These are phyloP conservation scores for Niveomyces coronatus DNA, from an alignment of 2,329 filamentous ascomycete genomes.

Conservation along the genomic window DNA sequence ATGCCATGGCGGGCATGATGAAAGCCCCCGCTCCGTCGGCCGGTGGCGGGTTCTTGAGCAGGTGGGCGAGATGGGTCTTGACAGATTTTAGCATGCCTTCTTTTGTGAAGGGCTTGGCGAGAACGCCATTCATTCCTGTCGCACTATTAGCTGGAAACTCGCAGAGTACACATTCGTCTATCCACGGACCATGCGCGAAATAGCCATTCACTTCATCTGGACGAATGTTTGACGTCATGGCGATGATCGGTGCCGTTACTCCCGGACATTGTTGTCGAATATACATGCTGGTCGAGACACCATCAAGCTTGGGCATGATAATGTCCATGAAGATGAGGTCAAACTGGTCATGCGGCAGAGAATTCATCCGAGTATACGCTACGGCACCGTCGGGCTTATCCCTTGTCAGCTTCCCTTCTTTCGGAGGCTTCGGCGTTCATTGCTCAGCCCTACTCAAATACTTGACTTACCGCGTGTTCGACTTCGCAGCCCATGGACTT, in stretches of 20 bases:
- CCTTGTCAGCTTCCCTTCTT: slow-evolving; percentile 3
- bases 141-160: slow-evolving; percentile 4
- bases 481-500: slow-evolving; percentile 55
- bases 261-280: slow-evolving; percentile 79
- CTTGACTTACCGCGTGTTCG: slow-evolving; percentile 51
- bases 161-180: not conserved
- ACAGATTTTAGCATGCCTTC: slow-evolving; percentile 77
- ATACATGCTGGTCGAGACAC: slow-evolving; percentile 86
- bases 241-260: slow-evolving; percentile 83
- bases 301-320: slow-evolving; percentile 94
- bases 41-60: slow-evolving; percentile 56
- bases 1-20: slow-evolving; percentile 7
- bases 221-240: slow-evolving; percentile 97
- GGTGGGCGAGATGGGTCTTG: slow-evolving; percentile 76
- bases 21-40: slow-evolving; percentile 22
- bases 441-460: too few species aligned
- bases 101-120: slow-evolving; percentile 93
- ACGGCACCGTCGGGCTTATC: slow-evolving; percentile 63
- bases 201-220: slow-evolving; percentile 96
- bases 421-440: too few species aligned
- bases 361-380: slow-evolving; percentile 74
- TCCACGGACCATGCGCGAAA: slow-evolving; percentile 76
- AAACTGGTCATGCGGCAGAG: slow-evolving; percentile 36
- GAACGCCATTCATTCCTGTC: slow-evolving; percentile 92
- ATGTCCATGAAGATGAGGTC: slow-evolving; percentile 82